Evolutionary conservation across 2,329 filamentous ascomycete genomes (phyloP).

Genomic region (Talaromyces rugulosus): DNA sequence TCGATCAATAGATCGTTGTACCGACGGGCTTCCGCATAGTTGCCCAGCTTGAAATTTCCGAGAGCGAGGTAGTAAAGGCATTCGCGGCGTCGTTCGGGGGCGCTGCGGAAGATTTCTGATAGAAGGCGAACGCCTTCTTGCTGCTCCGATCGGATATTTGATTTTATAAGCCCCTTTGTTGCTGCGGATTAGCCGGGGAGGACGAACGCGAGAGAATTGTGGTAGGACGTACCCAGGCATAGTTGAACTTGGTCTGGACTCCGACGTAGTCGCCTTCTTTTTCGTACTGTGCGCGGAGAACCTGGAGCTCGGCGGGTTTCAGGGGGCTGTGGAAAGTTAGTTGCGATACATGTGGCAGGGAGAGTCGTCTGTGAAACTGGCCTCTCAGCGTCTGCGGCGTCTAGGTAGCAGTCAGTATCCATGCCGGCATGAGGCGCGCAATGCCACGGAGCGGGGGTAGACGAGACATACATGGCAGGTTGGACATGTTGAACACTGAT

Average conservation of each 20-base stretch:
- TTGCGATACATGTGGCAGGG: background rate
- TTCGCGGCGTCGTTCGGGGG: conserved; percentile 89
- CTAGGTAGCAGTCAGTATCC: conserved; percentile 43
- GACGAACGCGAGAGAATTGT: background rate
- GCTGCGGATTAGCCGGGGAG: conserved; percentile 2
- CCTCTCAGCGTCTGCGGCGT: conserved; percentile 97
- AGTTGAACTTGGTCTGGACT: conserved; percentile 99
- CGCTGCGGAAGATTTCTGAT: conserved; percentile 91
- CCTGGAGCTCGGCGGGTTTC: conserved; percentile 85
- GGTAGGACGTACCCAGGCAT: conserved; percentile 74
- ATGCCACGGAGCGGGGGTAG: background rate
- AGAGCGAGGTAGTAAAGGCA: conserved; percentile 97
- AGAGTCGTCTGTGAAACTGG: conserved; percentile 36
- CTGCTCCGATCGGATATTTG: conserved; percentile 75
- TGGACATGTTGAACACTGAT: conserved; percentile 33
- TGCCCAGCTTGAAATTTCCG: conserved; percentile 96
- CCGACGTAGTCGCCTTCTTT: conserved; percentile 97
- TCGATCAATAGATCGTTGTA: conserved; percentile 93
- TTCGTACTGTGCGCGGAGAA: conserved; percentile 89
- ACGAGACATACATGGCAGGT: conserved; percentile 46
- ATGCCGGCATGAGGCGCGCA: background rate
- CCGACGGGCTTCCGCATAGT: conserved; percentile 88
- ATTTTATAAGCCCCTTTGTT: conserved; percentile 86
- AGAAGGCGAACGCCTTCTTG: conserved; percentile 91
- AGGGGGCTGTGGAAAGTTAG: conserved; percentile 60